Conservation (phyloP, 2,329 filamentous ascomycete genomes). For the Colletotrichum simmondsii region DNA sequence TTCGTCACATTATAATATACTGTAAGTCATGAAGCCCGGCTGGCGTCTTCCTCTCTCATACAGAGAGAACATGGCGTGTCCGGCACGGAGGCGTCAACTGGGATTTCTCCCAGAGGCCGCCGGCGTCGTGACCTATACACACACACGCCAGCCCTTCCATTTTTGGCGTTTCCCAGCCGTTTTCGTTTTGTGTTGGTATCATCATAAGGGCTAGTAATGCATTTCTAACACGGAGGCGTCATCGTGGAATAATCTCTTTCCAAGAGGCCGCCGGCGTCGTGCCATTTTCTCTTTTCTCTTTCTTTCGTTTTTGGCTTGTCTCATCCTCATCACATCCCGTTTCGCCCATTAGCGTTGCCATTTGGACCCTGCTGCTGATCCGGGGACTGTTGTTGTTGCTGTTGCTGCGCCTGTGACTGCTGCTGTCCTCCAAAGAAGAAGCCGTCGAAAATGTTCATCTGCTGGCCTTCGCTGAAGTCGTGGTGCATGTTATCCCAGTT, state of each 20-base stretch:
- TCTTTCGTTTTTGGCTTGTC: not conserved
- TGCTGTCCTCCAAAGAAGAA: constrained; percentile 76
- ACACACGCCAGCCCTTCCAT: not conserved
- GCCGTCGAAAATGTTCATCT: constrained; percentile 76
- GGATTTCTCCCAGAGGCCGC: not conserved
- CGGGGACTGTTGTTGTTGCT: not conserved
- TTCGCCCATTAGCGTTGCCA: not conserved
- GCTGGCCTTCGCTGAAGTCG: constrained; percentile 69
- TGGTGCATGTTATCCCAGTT: constrained; percentile 73
- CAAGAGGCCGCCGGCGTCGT: not conserved
- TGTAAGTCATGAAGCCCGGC: not conserved
- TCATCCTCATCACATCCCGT: not conserved
- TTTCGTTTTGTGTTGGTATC: not conserved
- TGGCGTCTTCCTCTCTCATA: not conserved
- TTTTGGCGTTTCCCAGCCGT: not conserved
- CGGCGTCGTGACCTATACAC: not conserved
- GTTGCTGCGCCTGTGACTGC: constrained; percentile 23
- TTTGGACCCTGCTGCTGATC: constrained; percentile 33
- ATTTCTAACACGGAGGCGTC: not conserved
- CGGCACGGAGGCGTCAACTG: not conserved
- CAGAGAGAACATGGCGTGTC: not conserved
- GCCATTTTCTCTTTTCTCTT: not conserved
- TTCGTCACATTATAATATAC: not conserved
- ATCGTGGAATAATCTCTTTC: not conserved
- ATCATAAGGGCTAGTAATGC: not conserved